Evolutionary conservation across 257 asterid genomes (phyloP), one percentile per base, ranked within the genome.

Genomic region (Mitragyna speciosa): DNA sequence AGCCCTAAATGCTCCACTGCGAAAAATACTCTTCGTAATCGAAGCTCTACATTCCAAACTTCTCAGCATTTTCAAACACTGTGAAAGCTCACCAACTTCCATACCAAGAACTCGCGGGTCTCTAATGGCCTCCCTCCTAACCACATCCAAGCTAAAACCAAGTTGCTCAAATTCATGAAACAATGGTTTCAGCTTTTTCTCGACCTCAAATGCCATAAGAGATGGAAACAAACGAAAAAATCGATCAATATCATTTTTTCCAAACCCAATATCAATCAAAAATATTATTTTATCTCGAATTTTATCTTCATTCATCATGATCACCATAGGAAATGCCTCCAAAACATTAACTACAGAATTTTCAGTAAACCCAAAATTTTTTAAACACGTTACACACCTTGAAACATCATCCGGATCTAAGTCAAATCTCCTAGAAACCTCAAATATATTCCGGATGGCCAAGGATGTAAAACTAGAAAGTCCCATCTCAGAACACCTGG

Each of bases 21-120:
- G 79, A 28, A 88, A 87, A 82, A 93, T 93, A 22, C 73, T 78
- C 15, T 92, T 88, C 76, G 87, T 91, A 52, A 90, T 84, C 14
- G 89, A 80, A 24, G 7, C 80, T 83, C 97, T 85, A 81, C 97
- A 93, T 84, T 88, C 90, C 88, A 95, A 88, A 66, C 85, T 89
- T 85, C 89, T 87, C 71, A 93, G 80, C 86, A 90, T 68, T 78
- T 90, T 90, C 82, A 93, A 68, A 83, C 97, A 93, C 59, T 89
- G 88, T 0, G 94, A 88, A 80, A 93, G 83, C 90, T 95, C 97
- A 75, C 99, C 99, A 30, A 82, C 88, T 82, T 93, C 98, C 79
- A 93, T 65, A 36, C 91, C 92, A 78, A 95, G 94, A 83, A 92
- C 86, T 69, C 61, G 70, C 0, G 97, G 97, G 59, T 95, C 86